Conservation (phyloP, 2,329 filamentous ascomycete genomes). For the Aureobasidium sp. region DNA sequence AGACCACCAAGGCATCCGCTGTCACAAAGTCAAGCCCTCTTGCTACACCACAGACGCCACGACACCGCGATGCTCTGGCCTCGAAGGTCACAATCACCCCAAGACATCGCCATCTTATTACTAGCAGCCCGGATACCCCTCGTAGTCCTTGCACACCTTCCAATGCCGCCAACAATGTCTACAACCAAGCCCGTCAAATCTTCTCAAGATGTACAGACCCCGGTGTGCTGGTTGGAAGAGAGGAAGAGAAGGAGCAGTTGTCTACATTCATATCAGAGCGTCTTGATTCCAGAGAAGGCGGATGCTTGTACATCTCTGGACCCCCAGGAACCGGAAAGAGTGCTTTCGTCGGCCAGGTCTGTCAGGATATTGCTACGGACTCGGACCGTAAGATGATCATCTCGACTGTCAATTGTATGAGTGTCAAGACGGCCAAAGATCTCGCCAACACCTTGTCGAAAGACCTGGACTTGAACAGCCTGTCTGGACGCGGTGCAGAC, state of each 20-base stretch:
- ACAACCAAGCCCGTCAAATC: slow-evolving; percentile 77
- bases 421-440: slow-evolving; percentile 80
- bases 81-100: slow-evolving; percentile 68
- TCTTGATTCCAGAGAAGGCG: slow-evolving; percentile 54
- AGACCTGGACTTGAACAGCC: slow-evolving; percentile 54
- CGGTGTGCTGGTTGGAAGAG: slow-evolving; percentile 69
- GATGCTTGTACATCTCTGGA: slow-evolving; percentile 90
- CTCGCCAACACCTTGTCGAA: slow-evolving; percentile 74
- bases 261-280: slow-evolving; percentile 61
- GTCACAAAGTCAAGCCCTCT: slow-evolving; percentile 28
- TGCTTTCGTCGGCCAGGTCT: slow-evolving; percentile 79
- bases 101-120: slow-evolving; percentile 72
- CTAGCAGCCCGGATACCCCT: slow-evolving; percentile 67
- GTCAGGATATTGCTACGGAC: slow-evolving; percentile 50
- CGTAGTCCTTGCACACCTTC: slow-evolving; percentile 70
- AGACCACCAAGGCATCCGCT: slow-evolving; percentile 28
- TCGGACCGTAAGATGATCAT: slow-evolving; percentile 52
- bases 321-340: slow-evolving; percentile 96
- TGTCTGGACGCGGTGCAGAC: slow-evolving; percentile 59
- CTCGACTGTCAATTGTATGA: slow-evolving; percentile 93
- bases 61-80: slow-evolving; percentile 68
- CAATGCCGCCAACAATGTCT: slow-evolving; percentile 62
- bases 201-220: slow-evolving; percentile 76
- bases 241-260: slow-evolving; percentile 60
- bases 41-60: slow-evolving; percentile 58